A percentile compares a stretch with the other conserved stretches of the same genome.
Conservation (phyloP, 1,284 basidiomycete species). For the Pseudozyma sp. region DNA sequence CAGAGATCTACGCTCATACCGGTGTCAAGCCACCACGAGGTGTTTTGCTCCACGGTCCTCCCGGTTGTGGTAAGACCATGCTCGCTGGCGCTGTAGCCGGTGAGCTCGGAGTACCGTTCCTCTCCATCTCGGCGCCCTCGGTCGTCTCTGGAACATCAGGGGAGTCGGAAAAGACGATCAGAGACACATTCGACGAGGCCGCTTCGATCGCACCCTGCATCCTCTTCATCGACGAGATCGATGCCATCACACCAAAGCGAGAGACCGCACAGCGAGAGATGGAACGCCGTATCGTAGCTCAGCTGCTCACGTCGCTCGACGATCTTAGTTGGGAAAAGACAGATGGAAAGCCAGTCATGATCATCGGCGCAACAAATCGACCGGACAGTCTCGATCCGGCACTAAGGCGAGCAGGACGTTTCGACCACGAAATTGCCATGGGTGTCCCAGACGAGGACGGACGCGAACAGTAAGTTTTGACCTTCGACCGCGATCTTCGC, state of each 20-base stretch:
- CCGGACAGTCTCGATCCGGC: constrained; percentile 95
- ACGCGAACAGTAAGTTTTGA: constrained; percentile 77
- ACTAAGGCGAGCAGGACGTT: constrained; percentile 88
- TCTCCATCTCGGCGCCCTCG: constrained; percentile 90
- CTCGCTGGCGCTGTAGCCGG: constrained; percentile 80
- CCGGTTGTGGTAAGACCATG: constrained; percentile 88
- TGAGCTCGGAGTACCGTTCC: constrained; percentile 82
- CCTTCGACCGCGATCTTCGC: background rate
- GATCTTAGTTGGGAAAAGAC: constrained; percentile 86
- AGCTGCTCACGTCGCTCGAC: constrained; percentile 97
- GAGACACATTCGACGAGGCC: constrained; percentile 86
- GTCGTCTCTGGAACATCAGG: constrained; percentile 98
- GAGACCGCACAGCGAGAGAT: constrained; percentile 93
- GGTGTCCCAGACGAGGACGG: constrained; percentile 87
- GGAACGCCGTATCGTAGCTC: constrained; percentile 96
- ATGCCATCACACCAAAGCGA: constrained; percentile 95
- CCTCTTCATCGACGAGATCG: constrained; percentile 82
- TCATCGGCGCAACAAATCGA: constrained; percentile 95
- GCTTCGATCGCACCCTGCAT: constrained; percentile 64
- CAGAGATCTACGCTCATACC: constrained; percentile 92
- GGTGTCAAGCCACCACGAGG: constrained; percentile 92
- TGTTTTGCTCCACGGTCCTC: constrained; percentile 93
- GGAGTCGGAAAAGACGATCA: constrained; percentile 92
- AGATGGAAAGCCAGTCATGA: constrained; percentile 77
- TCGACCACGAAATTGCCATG: constrained; percentile 98